These are phyloP conservation scores for Paulinella micropora DNA, from an alignment of 78 protist genomes.

Conservation along the genomic window DNA sequence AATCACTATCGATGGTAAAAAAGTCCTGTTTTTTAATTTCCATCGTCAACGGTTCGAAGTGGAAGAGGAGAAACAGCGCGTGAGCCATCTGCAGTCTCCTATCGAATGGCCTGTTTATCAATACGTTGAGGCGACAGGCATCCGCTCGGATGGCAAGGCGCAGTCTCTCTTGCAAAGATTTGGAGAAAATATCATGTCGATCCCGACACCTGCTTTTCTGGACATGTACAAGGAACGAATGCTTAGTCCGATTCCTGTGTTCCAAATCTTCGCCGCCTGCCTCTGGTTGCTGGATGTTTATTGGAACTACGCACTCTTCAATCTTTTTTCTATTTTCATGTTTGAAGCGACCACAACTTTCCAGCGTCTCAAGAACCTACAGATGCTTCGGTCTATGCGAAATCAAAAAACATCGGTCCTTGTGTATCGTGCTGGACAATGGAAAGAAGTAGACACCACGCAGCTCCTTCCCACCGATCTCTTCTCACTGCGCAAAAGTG, in stretches of 20 bases:
- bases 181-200: neutral
- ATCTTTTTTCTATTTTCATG: neutral
- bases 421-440: too few relatives aligned
- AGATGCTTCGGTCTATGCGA: too few relatives aligned
- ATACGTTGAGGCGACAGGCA: neutral
- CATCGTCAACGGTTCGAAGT: neutral
- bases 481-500: too few relatives aligned
- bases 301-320: neutral
- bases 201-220: neutral
- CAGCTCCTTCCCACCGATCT: too few relatives aligned
- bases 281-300: neutral
- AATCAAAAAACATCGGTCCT: too few relatives aligned
- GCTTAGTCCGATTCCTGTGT: neutral
- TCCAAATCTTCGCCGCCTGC: neutral
- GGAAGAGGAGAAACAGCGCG: neutral
- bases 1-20: too few relatives aligned
- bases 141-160: neutral
- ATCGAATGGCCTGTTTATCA: neutral
- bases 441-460: too few relatives aligned
- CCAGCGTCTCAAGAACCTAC: neutral
- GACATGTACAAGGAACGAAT: neutral
- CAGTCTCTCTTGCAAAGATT: neutral
- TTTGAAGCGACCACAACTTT: neutral
- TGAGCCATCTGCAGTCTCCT: neutral
- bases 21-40: neutral